Base-by-base conservation (phyloP, 805 yeast species). In the Candida anglica region DNA sequence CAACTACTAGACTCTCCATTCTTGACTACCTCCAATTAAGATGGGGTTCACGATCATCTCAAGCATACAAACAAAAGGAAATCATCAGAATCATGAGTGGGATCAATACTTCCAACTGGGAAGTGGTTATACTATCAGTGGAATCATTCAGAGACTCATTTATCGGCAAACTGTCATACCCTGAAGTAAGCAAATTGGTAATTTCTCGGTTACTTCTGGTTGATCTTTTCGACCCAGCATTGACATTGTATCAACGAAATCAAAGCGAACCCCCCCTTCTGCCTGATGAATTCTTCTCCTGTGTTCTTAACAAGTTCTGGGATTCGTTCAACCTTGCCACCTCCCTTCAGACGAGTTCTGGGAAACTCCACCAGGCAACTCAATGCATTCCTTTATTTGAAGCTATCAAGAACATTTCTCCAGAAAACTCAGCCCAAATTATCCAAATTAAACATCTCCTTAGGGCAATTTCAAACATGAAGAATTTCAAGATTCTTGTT, bases 1-100 rank as follows among this genome's bases (percentile, higher is more conserved):
- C 68, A 1, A 50, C 58, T 25, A 61, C 56, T 30, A 59, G 56
- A 22, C 46, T 61, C n/a, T 55, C 66, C 1, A 46, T 66, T n/a
- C 33, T 33, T 4, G 49, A 53, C 19, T 66, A 44, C 35, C 43
- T 66, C 27, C 29, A 41, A 10, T 45, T 57, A 26, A 58, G 56
- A 35, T 47, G 49, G 7, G 40, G 49, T 5, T 8, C 31, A 1
- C 24, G 33, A 2, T 10, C 33, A 1, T 41, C 34, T 21, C 18
- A 38, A 19, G 21, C 39, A 27, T n/a, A n/a, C n/a, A 41, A 43
- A n/a, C 52, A 52, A 28, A 47, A 48, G 32, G 69, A 61, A 36
- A 52, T 58, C 3, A 38, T 47, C 14, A 44, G 42, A 16, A 46
- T 63, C 6, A 41, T 57, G 27, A 34, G 46, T 19, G 49, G 53